These are phyloP conservation scores for Aspergillus hiratsukae DNA, from an alignment of 2,329 filamentous ascomycete species.

Conservation along the genomic window DNA sequence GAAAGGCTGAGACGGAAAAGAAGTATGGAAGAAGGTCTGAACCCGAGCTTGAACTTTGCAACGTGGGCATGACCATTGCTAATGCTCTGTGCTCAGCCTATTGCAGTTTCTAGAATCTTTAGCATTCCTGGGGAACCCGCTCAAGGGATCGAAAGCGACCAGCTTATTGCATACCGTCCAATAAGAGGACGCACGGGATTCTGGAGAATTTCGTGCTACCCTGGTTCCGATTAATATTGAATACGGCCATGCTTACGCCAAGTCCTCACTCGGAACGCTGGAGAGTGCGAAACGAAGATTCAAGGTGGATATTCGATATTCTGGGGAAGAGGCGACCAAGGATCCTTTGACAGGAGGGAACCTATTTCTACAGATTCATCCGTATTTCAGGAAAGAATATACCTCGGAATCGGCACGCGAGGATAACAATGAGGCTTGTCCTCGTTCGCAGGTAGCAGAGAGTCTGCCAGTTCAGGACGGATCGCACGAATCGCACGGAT, in stretches of 20 bases:
- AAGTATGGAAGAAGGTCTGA: not conserved
- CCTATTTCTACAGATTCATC: not conserved
- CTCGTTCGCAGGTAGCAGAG: not conserved
- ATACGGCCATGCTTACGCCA: constrained; percentile 5
- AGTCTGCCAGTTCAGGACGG: not conserved
- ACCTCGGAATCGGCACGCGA: not conserved
- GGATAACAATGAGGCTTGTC: not conserved
- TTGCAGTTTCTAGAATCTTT: constrained; percentile 8
- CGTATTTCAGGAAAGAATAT: not conserved
- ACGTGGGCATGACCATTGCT: constrained; percentile 3
- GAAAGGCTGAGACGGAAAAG: not conserved
- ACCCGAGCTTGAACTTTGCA: constrained; percentile 4
- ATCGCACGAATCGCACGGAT: constrained; percentile 6
- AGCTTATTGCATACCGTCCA: constrained; percentile 3
- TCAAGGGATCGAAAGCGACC: constrained; percentile 12
- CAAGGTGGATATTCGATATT: not conserved
- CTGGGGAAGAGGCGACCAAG: not conserved
- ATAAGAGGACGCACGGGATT: not conserved
- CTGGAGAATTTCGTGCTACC: not conserved
- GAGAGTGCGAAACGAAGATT: not conserved
- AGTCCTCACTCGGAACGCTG: constrained; percentile 5
- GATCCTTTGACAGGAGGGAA: not conserved
- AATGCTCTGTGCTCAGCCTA: not conserved
- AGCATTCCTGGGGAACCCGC: constrained; percentile 5
- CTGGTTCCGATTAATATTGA: not conserved